phyloP scores from a whole-genome alignment of 225 moss, liverwort and hornwort genomes.

The Pseudoscleropodium purum region DNA sequence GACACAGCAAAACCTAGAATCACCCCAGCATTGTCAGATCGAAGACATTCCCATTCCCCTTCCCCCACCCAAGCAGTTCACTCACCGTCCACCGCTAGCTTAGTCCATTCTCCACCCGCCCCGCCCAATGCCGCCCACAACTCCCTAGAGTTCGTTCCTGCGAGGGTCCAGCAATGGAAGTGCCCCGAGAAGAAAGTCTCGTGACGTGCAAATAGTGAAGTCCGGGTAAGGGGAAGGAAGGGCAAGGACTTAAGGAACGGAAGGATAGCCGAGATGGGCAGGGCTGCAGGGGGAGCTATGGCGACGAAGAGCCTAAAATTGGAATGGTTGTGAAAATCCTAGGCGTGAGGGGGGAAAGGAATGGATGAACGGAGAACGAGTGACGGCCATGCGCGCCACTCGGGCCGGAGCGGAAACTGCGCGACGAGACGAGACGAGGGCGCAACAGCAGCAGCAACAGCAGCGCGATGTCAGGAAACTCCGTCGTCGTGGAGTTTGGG shows the following conservation, averaged over 20 bases:
- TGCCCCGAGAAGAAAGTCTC: neutral
- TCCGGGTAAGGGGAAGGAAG: too few relatives aligned
- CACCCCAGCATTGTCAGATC: neutral
- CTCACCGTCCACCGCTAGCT: neutral
- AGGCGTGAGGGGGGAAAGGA: neutral
- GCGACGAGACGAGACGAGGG: neutral
- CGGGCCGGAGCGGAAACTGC: neutral
- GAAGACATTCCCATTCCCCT: neutral
- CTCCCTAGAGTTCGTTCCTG: neutral
- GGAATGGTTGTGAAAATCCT: neutral
- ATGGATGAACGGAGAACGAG: neutral
- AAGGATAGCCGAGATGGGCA: neutral
- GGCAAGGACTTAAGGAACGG: neutral
- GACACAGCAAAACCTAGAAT: neutral
- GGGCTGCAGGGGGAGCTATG: neutral
- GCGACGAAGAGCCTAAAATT: neutral
- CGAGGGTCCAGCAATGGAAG: neutral
- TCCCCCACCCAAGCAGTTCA: neutral
- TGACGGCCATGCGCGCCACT: neutral
- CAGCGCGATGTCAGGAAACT: neutral
- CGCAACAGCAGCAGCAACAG: neutral
- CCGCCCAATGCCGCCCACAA: neutral
- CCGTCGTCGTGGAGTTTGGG: neutral
- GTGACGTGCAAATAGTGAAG: neutral
- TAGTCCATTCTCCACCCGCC: neutral